Percentiles rank a stretch among this genome's conserved stretches.
These are phyloP conservation scores for Furcasterigmium furcatum DNA, from an alignment of 2,329 filamentous ascomycete genomes.

Conservation along the genomic window DNA sequence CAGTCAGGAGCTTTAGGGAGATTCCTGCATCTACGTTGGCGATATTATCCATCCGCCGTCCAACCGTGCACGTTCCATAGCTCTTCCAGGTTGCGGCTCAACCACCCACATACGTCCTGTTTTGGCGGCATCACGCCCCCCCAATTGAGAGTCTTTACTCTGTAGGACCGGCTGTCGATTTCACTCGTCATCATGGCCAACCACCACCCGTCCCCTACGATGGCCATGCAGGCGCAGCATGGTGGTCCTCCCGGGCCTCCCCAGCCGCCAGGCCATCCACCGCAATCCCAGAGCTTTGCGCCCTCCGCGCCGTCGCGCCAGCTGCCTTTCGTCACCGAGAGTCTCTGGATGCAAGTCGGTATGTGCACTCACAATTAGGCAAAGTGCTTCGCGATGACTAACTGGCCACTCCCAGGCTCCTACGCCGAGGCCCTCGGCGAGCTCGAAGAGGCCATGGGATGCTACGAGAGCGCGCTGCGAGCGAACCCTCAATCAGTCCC, in stretches of 20 bases:
- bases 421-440: conserved; percentile 86
- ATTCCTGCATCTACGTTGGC: too few relatives aligned
- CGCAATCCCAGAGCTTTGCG: conserved; percentile 49
- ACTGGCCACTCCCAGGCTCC: conserved; percentile 8
- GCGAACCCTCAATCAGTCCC: conserved; percentile 86
- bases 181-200: conserved; percentile 56
- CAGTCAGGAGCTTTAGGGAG: too few relatives aligned
- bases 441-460: conserved; percentile 81
- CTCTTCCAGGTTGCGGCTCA: too few relatives aligned
- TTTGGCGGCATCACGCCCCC: too few relatives aligned
- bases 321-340: conserved; percentile 77
- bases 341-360: conserved; percentile 92
- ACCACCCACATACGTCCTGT: too few relatives aligned
- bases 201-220: conserved; percentile 77
- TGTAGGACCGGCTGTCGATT: too few relatives aligned
- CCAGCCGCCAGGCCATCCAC: conserved; percentile 46
- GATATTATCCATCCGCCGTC: too few relatives aligned
- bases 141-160: too few relatives aligned
- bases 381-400: not conserved
- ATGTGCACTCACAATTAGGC: conserved; percentile 32
- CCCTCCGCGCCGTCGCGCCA: conserved; percentile 69
- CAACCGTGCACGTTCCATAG: too few relatives aligned
- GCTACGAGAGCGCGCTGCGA: conserved; percentile 85
- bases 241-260: conserved; percentile 64
- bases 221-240: conserved; percentile 66